These are phyloP conservation scores for Pythium brassicae DNA, from an alignment of 352 stramenopile species.

Conservation along the genomic window DNA sequence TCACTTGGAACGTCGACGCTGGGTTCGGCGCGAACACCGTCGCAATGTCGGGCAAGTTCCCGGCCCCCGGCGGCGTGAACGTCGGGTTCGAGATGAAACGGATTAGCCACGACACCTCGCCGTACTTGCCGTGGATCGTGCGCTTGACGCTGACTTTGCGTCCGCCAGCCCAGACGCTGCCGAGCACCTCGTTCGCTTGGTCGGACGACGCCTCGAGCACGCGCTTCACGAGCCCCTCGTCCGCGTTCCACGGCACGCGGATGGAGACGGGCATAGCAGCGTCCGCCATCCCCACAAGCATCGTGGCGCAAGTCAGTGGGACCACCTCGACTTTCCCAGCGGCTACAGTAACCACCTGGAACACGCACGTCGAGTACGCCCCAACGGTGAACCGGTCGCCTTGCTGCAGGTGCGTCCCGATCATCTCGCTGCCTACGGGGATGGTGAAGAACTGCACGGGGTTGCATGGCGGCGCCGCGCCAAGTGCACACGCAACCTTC, in stretches of 20 bases:
- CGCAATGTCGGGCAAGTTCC: slow-evolving; percentile 77
- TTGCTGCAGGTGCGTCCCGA: slow-evolving; percentile 28
- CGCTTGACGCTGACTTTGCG: slow-evolving; percentile 82
- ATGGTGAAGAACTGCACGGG: slow-evolving; percentile 31
- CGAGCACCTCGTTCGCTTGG: slow-evolving; percentile 20
- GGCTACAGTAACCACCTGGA: slow-evolving; percentile 33
- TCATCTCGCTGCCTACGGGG: slow-evolving; percentile 17
- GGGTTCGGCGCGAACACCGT: slow-evolving; percentile 29
- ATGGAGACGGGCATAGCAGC: slow-evolving; percentile 23
- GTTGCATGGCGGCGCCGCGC: slow-evolving; percentile 15
- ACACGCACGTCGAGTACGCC: slow-evolving; percentile 47
- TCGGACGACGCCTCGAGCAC: slow-evolving; percentile 56
- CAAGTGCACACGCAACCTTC: slow-evolving; percentile 24
- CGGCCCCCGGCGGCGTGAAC: slow-evolving; percentile 87
- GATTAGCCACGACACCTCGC: slow-evolving; percentile 91
- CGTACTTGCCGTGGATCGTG: slow-evolving; percentile 93
- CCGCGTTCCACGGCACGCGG: slow-evolving; percentile 63
- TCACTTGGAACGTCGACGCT: slow-evolving; percentile 28
- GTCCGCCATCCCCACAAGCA: slow-evolving; percentile 16
- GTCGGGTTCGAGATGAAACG: slow-evolving; percentile 92
- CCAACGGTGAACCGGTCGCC: slow-evolving; percentile 57
- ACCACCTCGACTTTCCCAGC: slow-evolving; percentile 32
- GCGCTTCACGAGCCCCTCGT: slow-evolving; percentile 38
- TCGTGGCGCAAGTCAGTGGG: slow-evolving; percentile 20
- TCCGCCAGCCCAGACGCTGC: slow-evolving; percentile 34